Percentiles rank a stretch among this genome's conserved stretches.
Evolutionary conservation across 768 basidiomycete species (phyloP).

Genomic region (Boletales sp.): DNA sequence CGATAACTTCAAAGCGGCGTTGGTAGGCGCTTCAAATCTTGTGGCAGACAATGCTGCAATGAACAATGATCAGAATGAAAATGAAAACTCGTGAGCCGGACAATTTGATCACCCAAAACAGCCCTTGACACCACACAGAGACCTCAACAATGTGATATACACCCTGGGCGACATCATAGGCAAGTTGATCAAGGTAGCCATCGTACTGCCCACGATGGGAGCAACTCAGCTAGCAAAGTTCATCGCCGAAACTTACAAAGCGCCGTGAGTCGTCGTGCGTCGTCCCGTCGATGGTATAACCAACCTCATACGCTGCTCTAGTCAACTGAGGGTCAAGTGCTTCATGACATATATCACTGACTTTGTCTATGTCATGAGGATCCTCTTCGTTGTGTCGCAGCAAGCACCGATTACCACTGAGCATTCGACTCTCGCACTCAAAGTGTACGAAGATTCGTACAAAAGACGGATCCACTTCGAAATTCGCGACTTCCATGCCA

Average conservation of each 20-base stretch:
- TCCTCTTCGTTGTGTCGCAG: neutral
- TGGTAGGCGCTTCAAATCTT: neutral
- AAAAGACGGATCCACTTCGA: neutral
- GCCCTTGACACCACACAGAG: neutral
- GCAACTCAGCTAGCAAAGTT: neutral
- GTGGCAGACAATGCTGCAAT: neutral
- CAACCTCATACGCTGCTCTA: neutral
- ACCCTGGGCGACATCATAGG: neutral
- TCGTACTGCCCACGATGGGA: neutral
- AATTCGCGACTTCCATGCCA: neutral
- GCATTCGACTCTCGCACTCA: neutral
- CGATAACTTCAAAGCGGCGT: neutral
- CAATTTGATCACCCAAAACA: neutral
- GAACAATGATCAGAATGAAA: too few relatives aligned
- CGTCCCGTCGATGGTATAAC: neutral
- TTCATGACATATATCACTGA: neutral
- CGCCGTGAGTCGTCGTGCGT: neutral
- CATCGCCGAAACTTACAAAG: neutral
- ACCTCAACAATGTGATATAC: too few relatives aligned
- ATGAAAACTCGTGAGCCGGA: neutral
- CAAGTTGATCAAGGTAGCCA: neutral
- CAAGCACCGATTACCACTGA: neutral
- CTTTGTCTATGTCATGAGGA: slow-evolving; percentile 2
- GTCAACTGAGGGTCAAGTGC: neutral
- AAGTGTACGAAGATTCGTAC: neutral